Evolutionary conservation across 768 basidiomycete genomes (phyloP), one percentile per base, ranked within the genome.

Genomic region (Panaeolus papilionaceus): DNA sequence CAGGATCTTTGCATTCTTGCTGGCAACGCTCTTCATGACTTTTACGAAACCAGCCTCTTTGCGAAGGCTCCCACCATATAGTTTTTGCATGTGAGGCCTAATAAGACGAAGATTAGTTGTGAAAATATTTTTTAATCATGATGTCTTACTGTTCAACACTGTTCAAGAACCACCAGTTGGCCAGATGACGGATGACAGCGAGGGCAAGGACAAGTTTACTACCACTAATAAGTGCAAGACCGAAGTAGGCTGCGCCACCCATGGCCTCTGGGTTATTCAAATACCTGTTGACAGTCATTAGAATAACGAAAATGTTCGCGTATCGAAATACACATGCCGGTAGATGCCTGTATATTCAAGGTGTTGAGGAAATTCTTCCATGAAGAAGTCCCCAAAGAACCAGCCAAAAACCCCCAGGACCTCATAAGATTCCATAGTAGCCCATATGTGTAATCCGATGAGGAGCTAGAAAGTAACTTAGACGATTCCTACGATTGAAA

Each of bases 331-430:
- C 5, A 47, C 67, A 10, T 73, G 95, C 89, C 97, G 89, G 80
- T 97, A 99, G 71, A 99, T 98, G 38, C 98, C 98, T 64, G 95
- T 96, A 76, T 99, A 99, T 67, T 96, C 95, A 9, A 99, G 82
- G 68, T 93, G 88, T 0, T 92, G 81, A 3, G 97, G 95, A 77
- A 94, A 96, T 69, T 95, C 92, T 73, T 97, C 94, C 80, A 96
- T 92, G 84, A 96, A 96, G 81, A 97, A 97, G 79, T 97, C 95
- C 26, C 95, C 96, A 72, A 98, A 99, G 80, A 98, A 96, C 98
- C 98, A 99, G 28, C 98, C 98, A 74, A 98, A 98, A 37, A 93
- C 86, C 7, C 98, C 97, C 2, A 99, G 86, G 20, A 95, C 98
- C 75, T 98, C 93, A 78, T 89, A 98, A 0, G 92, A 95, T 67